A percentile compares a stretch with the other conserved stretches of the same genome.
phyloP scores from a whole-genome alignment of 139 green algal genomes.

The Tetradesmus lagerheimii region DNA sequence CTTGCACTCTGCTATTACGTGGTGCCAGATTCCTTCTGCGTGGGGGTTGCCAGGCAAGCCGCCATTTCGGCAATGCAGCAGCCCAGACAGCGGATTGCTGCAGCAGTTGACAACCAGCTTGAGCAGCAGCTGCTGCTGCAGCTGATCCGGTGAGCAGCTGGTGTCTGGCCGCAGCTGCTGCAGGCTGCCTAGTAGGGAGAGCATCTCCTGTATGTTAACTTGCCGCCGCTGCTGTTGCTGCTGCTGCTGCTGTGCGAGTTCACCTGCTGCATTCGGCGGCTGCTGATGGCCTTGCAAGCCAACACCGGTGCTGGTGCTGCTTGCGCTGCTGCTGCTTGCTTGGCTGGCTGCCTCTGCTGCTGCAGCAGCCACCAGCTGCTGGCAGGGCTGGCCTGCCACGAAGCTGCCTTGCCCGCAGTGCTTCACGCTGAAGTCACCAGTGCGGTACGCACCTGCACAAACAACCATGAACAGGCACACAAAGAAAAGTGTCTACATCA shows the following conservation, averaged over 20 bases:
- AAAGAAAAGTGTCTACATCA: no score
- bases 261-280: background rate
- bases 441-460: slow-evolving; percentile 17
- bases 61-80: slow-evolving; percentile 64
- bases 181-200: background rate
- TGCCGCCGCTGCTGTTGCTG: slow-evolving; percentile 4
- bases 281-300: background rate
- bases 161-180: slow-evolving; percentile 7
- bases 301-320: background rate
- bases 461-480: background rate
- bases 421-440: slow-evolving; percentile 3
- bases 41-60: slow-evolving; percentile 27
- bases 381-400: slow-evolving; percentile 23
- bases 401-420: slow-evolving; percentile 6
- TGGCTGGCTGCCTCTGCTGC: background rate
- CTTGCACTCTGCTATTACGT: slow-evolving; percentile 35
- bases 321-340: background rate
- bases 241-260: background rate
- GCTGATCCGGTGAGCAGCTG: background rate
- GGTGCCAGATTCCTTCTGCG: background rate
- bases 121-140: slow-evolving; percentile 40
- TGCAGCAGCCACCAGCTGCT: background rate
- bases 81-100: slow-evolving; percentile 62
- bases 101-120: slow-evolving; percentile 65
- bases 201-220: background rate